Base-by-base conservation (phyloP, 192 early-diverging fungal species). In the Podila epicladia region DNA sequence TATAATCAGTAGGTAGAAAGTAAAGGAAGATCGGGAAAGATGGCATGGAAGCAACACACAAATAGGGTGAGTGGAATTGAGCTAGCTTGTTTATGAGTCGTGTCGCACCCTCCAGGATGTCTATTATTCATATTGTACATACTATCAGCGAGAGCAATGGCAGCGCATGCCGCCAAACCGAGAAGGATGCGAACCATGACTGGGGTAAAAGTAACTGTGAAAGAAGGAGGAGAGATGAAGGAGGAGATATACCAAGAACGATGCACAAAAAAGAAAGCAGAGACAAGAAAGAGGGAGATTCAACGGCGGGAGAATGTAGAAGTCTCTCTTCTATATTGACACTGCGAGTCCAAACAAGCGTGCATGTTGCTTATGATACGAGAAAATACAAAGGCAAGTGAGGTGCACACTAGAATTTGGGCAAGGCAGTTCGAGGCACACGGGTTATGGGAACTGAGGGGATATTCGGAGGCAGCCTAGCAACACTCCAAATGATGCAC, bases 91-190 rank as follows among this genome's bases (percentile, higher is more conserved):
- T 45, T 45, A 45, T 15, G 41, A 45, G 41, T 45, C 41, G 13
- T 15, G 41, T 45, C 0, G 17, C 41, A 45, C 41, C 12, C 41
- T 45, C 13, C 41, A 45, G 41, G 41, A 45, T 15, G 41, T 45
- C 41, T 15, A 2, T 45, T 45, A 15, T 45, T 12, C 13, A 45
- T 45, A 45, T 17, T 45, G 41, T 15, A 17, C 41, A 15, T 79
- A 79, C 76, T 65, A 67, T 79, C 76, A 48, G 76, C 76, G 32
- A 79, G 41, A 48, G 61, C 76, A 41, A 65, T 64, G 28, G 76
- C 61, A 64, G 76, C 70, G 49, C 76, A 79, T 22, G 70, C 76
- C 9, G 76, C 71, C 60, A 79, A 66, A 41, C 76, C 76, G 60
- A 79, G 57, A 28, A 72, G 57, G n/a, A 79, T 41, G 26, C 76